Conservation (phyloP, 78 protist species). For the Guillardia theta region DNA sequence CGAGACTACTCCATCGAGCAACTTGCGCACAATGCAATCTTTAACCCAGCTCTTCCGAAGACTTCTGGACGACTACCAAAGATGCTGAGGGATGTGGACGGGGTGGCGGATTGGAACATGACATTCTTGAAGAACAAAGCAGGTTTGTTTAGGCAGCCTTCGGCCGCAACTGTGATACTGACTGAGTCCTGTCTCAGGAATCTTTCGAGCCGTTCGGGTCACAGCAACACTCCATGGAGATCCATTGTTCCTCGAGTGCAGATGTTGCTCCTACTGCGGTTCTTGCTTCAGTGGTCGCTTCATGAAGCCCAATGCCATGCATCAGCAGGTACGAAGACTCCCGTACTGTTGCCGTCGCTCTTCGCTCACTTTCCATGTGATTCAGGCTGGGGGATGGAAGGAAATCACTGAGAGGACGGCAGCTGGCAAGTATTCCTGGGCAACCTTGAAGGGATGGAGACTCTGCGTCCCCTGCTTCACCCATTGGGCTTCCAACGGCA, state of each 20-base stretch:
- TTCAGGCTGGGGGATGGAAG: constrained; percentile 16
- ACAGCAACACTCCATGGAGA: background rate
- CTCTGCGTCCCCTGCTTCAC: constrained; percentile 7
- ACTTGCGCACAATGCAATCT: constrained; percentile 12
- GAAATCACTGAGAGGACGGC: background rate
- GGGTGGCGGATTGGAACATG: background rate
- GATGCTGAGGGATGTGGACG: background rate
- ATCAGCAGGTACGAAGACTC: background rate
- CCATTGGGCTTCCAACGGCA: constrained; percentile 22
- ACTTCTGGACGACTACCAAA: constrained; percentile 2
- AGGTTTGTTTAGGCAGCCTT: background rate
- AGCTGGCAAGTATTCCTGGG: constrained; percentile 1
- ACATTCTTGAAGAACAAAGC: background rate
- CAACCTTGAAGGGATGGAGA: background rate
- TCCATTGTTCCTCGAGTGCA: background rate
- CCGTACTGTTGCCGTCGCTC: background rate
- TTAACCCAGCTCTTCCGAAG: constrained; percentile 35
- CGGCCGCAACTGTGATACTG: no score
- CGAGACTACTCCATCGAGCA: constrained; percentile 19
- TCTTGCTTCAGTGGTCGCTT: background rate
- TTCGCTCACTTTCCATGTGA: background rate
- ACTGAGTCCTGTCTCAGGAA: background rate
- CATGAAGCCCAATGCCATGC: constrained; percentile 35
- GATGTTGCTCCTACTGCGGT: constrained; percentile 17
- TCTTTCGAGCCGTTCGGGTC: constrained; percentile 14